Conservation (phyloP, 441 rosid genomes). For the Sinapis alba region DNA sequence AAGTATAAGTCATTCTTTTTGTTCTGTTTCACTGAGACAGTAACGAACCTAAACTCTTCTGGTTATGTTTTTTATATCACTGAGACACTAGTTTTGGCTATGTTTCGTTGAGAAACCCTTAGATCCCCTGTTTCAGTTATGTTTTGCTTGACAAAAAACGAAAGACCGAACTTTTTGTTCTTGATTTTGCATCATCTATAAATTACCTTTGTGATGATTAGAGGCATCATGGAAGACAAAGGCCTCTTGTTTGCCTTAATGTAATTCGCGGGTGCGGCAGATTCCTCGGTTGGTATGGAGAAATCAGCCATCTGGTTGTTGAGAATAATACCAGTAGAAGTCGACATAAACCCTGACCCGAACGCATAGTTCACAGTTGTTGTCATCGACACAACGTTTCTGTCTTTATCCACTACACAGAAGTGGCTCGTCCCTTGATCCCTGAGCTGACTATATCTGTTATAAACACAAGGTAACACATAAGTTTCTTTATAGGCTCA, state of each 20-base stretch:
- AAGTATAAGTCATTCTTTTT: not conserved
- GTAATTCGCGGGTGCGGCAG: conserved; percentile 70
- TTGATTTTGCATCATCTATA: not conserved
- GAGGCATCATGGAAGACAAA: conserved; percentile 85
- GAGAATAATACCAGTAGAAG: conserved; percentile 69
- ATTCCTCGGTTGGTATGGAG: conserved; percentile 61
- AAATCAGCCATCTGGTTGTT: conserved; percentile 88
- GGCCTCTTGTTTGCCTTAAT: conserved; percentile 76
- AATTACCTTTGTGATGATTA: conserved; percentile 73
- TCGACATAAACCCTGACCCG: conserved; percentile 75
- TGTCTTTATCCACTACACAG: conserved; percentile 67
- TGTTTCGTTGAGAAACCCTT: not conserved
- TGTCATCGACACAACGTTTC: conserved; percentile 85
- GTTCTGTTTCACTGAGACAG: not conserved
- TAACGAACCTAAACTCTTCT: too few species aligned
- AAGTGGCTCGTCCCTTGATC: conserved; percentile 89
- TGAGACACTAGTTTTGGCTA: not conserved
- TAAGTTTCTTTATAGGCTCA: not conserved
- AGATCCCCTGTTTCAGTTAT: not conserved
- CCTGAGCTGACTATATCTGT: conserved; percentile 74
- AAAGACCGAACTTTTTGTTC: not conserved
- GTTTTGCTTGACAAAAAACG: not conserved
- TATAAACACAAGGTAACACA: not conserved
- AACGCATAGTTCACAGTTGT: conserved; percentile 66
- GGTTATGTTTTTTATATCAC: too few species aligned